These are phyloP conservation scores for Candolleomyces aberdarensis DNA, from an alignment of 768 basidiomycete genomes.

Conservation along the genomic window DNA sequence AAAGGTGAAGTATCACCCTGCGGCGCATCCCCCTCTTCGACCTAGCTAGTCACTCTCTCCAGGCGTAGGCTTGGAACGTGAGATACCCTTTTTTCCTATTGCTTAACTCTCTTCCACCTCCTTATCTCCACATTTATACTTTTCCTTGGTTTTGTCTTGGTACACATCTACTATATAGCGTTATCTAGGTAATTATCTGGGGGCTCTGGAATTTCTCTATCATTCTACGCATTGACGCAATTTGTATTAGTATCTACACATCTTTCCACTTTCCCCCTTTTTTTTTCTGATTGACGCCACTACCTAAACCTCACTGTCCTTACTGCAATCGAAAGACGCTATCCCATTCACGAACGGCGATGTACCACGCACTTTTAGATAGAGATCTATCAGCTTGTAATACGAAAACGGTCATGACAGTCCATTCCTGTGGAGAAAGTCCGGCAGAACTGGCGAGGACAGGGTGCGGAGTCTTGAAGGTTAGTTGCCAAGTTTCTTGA, in stretches of 20 bases:
- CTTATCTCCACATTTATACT: conserved; percentile 5
- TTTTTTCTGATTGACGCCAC: neutral
- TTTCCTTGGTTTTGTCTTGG: neutral
- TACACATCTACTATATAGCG: neutral
- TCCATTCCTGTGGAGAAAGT: too few relatives aligned
- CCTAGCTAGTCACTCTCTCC: conserved; percentile 2
- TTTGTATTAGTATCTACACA: neutral
- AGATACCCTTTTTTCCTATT: neutral
- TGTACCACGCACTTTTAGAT: too few relatives aligned
- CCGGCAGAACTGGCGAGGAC: too few relatives aligned
- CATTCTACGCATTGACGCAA: neutral
- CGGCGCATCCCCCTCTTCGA: conserved; percentile 35
- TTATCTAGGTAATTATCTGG: neutral
- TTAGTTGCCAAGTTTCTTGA: too few relatives aligned
- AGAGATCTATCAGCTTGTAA: too few relatives aligned
- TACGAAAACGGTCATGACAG: too few relatives aligned
- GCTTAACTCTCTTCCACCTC: neutral
- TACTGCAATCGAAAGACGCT: neutral
- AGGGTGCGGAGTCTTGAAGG: too few relatives aligned
- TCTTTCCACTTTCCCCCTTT: neutral
- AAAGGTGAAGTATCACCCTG: conserved; percentile 76
- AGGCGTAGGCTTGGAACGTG: neutral
- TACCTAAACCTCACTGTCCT: neutral
- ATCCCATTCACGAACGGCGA: neutral
- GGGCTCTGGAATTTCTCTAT: neutral